Conservation (phyloP, 2,329 filamentous ascomycete species). For the Stachybotrys elegans region DNA sequence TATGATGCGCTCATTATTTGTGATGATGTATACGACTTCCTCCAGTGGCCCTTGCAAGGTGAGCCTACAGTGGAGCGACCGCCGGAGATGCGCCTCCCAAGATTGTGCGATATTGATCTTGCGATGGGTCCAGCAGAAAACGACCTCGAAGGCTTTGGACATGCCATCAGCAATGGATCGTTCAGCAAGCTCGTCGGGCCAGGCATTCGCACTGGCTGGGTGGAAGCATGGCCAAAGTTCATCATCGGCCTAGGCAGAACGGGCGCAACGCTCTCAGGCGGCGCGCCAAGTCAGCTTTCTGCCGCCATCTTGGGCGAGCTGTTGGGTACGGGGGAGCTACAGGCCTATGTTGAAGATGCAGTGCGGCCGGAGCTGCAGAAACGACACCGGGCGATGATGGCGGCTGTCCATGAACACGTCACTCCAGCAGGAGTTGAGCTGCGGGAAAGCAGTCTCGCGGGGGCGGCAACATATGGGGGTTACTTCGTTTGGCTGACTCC, state of each 20-base stretch:
- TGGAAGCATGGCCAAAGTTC: conserved; percentile 60
- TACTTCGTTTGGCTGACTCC: conserved; percentile 82
- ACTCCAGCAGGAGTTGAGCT: conserved; percentile 54
- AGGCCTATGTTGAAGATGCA: conserved; percentile 34
- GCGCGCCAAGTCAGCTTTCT: conserved; percentile 50
- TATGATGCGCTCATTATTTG: conserved; percentile 78
- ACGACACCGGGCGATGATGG: conserved; percentile 47
- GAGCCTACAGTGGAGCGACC: conserved; percentile 21
- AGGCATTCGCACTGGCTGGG: conserved; percentile 83
- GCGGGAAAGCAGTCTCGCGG: conserved; percentile 29
- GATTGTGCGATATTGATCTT: conserved; percentile 74
- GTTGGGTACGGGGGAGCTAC: conserved; percentile 37
- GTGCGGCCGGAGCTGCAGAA: conserved; percentile 40
- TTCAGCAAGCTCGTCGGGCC: conserved; percentile 87
- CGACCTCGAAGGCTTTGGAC: conserved; percentile 58
- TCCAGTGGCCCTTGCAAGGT: conserved; percentile 64
- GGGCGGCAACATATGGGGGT: conserved; percentile 59
- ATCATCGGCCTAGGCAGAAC: conserved; percentile 46
- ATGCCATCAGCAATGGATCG: conserved; percentile 79
- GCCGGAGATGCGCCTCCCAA: conserved; percentile 55
- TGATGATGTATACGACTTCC: conserved; percentile 92
- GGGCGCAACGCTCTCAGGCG: conserved; percentile 50
- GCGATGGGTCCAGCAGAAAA: conserved; percentile 50
- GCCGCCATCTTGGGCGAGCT: conserved; percentile 47
- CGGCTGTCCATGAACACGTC: conserved; percentile 55